Base-by-base conservation (phyloP, 345 rosid species). In the Eucalyptus pumila region DNA sequence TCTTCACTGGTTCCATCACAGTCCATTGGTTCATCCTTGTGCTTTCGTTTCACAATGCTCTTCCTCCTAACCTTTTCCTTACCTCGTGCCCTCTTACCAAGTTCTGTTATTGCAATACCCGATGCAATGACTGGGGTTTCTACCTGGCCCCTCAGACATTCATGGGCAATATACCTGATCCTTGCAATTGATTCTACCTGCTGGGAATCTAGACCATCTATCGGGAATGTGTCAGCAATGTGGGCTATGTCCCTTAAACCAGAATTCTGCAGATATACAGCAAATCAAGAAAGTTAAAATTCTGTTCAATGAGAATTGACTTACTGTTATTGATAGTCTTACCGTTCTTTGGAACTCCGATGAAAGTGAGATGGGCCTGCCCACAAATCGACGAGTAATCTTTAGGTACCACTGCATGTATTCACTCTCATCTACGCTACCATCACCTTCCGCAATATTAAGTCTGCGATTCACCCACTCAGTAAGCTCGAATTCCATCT, bases 401-500 rank as follows among this genome's bases (percentile, higher is more conserved):
- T 90, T 94, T 16, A 87, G 88, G 91, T 94, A 98, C 98, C 98
- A 98, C 51, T 93, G 94, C 97, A 93, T 94, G 94, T 97, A 98
- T 85, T 94, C 98, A 26, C 91, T 90, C 91, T 96, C 99, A 89
- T 96, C 98, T 50, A 90, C 92, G 76, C 92, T 94, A 69, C 93
- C 94, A 90, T 93, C 97, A 91, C 96, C 93, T 65, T 93, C 94
- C 60, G 95, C 96, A 87, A 95, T 93, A 88, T 91, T 91, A 80
- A 92, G 94, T 86, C 90, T 91, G 47, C 98, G 97, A 88, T 95
- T 94, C 45, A 91, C 90, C 99, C 99, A 98, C 93, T 97, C 99
- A 89, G 88, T 95, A 89, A 97, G 96, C 93, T 97, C 99, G 8
- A 94, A 65, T 89, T 96, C 98, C 99, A 96, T 98, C 93, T 98